Base-by-base conservation (phyloP, 768 basidiomycete species). In the Boletellus ananas region DNA sequence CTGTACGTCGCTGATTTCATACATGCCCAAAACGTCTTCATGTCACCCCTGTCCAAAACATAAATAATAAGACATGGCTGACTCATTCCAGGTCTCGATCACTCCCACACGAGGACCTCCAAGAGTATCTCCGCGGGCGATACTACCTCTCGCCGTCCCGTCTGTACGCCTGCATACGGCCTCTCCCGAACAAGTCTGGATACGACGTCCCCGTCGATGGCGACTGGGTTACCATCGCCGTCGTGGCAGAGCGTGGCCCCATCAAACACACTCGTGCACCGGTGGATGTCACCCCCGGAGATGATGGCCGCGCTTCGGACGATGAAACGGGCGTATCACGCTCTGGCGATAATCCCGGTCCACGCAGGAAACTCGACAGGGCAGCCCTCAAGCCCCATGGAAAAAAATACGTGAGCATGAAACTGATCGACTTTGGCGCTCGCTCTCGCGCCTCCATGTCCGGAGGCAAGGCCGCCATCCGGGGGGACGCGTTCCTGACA, bases 201-300 rank as follows among this genome's bases (percentile, higher is more conserved):
- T 95, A 93, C 65, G 94, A 97, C 39, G 80, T 99, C 1, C 94
- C 95, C 10, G 85, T 97, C 2, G 80, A 81, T 6, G 90, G 90
- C 3, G 96, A 98, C 67, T 98, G 92, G 89, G 79, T 97, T 36
- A 94, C 94, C 6, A 90, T 99, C 41, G 95, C 92, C 2, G 94
- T 98, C 5, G 84, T 99, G 13, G 95, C 94, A 2, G 92, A 95
- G 65, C 81, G 93, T 18, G 85, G 92, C 3, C 85, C 84, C 7
- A 73, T 94, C 62, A 83, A 80, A 55, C 79, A 84, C 57, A 90
- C 77, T 41, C 79, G 78, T 50, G 83, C 85, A 27, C 87, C 86
- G 43, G 80, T 85, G 17, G 66, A 63, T 34, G 64, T 76, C 12
- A 64, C 79, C 7, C 78, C 69, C 29, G 69, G 66, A 11, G 74